Base-by-base conservation (phyloP, 2,329 filamentous ascomycete species). In the Ophiostoma populinum region DNA sequence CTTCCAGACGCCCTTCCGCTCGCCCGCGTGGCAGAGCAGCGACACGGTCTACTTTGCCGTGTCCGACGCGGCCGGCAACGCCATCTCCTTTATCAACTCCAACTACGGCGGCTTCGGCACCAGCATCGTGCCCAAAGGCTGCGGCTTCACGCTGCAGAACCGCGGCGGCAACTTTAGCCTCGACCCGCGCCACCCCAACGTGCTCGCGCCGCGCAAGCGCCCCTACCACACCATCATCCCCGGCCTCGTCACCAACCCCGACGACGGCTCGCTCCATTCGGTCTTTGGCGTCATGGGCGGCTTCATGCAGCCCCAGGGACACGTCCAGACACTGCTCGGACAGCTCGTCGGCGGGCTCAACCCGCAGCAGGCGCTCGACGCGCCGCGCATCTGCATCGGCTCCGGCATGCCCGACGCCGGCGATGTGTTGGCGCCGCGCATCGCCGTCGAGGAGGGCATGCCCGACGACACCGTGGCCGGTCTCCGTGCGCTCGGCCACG, bases 171-270 rank as follows among this genome's bases (percentile, higher is more conserved):
- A 87, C 53, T 95, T 98, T 57, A 72, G 67, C 1, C 67, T 98
- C 1, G 58, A 68, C 17, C 53, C 63, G 0, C 59, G 59, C 1
- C 86, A 93, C 49, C 83, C 86, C 1, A 95, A 95, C 50, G 67
- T 65, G 15, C 63, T 92, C 11, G 80, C 71, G 7, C 81, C 85
- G 0, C 63, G 75, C 22, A 95, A 95, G 61, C 59, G 90, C 30
- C 90, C 90, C 0, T 98, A 95, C 56, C 90, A 95, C 55, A 98
- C 90, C 36, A 95, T 98, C 53, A 98, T 98, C 47, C 87, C 90
- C 0, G 87, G 80, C 0, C 67, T 95, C 54, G 73, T 87, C 13
- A 95, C 90, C 0, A 83, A 90, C 45, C 52, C 70, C 13, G 58
- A 60, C 5, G 83, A 92, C 46, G 70, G 71, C 18, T 75, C 69